phyloP scores from a whole-genome alignment of 371 early-diverging fungal genomes.

The Massospora cicadina region DNA sequence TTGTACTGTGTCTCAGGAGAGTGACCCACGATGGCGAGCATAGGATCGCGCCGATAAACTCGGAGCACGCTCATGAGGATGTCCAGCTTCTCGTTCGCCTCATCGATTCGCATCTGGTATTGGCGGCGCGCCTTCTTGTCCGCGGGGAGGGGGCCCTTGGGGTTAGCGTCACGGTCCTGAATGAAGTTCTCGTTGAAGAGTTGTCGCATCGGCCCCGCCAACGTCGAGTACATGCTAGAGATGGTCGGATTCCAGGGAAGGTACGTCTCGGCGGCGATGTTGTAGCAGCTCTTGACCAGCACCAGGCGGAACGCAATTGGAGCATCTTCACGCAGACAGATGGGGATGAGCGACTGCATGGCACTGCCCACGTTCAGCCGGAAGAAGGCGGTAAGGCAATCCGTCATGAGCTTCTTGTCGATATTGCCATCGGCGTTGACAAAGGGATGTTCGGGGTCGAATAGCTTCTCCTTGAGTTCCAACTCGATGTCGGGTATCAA shows the following conservation, averaged over 20 bases:
- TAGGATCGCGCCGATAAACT: conserved; percentile 51
- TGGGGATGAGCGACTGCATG: conserved; percentile 41
- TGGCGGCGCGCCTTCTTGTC: conserved; percentile 16
- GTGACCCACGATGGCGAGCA: conserved; percentile 32
- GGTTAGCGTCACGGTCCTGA: conserved; percentile 9
- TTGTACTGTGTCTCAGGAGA: conserved; percentile 25
- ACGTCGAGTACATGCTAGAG: conserved; percentile 35
- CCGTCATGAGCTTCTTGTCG: conserved; percentile 43
- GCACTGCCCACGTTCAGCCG: conserved; percentile 49
- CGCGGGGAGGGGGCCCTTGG: conserved; percentile 13
- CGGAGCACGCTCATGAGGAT: conserved; percentile 52
- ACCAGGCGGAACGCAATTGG: conserved; percentile 54
- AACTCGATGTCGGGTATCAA: conserved; percentile 55
- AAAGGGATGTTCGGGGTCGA: conserved; percentile 35
- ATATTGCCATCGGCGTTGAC: conserved; percentile 32
- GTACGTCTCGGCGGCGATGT: conserved; percentile 42
- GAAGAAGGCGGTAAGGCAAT: conserved; percentile 56
- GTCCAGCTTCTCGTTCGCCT: conserved; percentile 43
- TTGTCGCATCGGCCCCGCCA: conserved; percentile 45
- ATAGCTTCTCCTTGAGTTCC: conserved; percentile 49
- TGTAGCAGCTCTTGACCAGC: conserved; percentile 52
- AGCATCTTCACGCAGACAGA: conserved; percentile 42
- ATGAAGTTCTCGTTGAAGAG: conserved; percentile 25
- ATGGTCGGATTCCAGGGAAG: conserved; percentile 61
- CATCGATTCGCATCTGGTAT: conserved; percentile 22